phyloP scores from a whole-genome alignment of 2,329 filamentous ascomycete species.

The Colletotrichum caudatum region DNA sequence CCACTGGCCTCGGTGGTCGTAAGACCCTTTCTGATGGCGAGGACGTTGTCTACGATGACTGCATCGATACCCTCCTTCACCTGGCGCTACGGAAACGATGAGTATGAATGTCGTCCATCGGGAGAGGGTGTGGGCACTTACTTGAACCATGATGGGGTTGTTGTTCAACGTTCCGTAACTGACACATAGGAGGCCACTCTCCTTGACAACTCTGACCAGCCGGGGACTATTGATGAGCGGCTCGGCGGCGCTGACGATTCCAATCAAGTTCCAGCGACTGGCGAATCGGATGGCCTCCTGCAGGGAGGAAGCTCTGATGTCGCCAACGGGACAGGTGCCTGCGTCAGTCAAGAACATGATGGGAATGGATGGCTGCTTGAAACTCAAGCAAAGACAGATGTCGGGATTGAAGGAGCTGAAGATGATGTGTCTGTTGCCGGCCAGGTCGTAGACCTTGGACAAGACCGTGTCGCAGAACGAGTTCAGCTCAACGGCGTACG shows the following conservation, averaged over 20 bases:
- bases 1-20: conserved; percentile 59
- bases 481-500: conserved; percentile 94
- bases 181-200: conserved; percentile 92
- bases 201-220: conserved; percentile 92
- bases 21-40: conserved; percentile 91
- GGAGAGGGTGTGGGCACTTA: conserved; percentile 58
- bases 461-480: conserved; percentile 96
- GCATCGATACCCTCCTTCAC: conserved; percentile 96
- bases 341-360: conserved; percentile 95
- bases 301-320: conserved; percentile 89
- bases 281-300: conserved; percentile 97
- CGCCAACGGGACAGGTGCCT: conserved; percentile 82
- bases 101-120: not conserved
- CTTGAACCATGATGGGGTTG: conserved; percentile 85
- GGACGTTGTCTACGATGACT: conserved; percentile 95
- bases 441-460: conserved; percentile 87
- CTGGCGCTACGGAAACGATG: conserved; percentile 72
- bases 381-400: conserved; percentile 91
- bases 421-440: conserved; percentile 87
- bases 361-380: conserved; percentile 97
- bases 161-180: conserved; percentile 96
- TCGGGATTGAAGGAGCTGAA: conserved; percentile 99
- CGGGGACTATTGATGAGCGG: conserved; percentile 90
- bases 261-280: conserved; percentile 92
- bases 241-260: conserved; percentile 89